Percentiles rank a stretch among this genome's conserved stretches.
These are phyloP conservation scores for Plasmodium falciparum DNA, from an alignment of 169 alveolate genomes.

Conservation along the genomic window DNA sequence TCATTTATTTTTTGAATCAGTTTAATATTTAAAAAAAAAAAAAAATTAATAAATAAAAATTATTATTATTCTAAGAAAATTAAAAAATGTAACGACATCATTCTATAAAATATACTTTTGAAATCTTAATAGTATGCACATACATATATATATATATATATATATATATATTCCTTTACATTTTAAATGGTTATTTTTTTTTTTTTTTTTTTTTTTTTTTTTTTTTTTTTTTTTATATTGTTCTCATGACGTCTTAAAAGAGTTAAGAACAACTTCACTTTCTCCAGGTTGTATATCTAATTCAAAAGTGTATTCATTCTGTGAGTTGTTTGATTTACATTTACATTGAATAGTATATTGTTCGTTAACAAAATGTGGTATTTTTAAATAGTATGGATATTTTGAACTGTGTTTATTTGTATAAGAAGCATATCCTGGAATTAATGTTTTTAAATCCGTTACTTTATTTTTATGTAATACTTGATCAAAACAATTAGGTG, in stretches of 20 bases:
- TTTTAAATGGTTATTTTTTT: not conserved
- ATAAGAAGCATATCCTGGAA: conserved; percentile 58
- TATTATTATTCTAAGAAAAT: no score
- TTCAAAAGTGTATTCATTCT: conserved; percentile 26
- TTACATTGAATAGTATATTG: conserved; percentile 40
- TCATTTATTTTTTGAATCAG: no score
- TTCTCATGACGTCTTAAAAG: not conserved
- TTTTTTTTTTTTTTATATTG: not conserved
- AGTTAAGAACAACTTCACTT: conserved; percentile 19
- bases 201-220: not conserved
- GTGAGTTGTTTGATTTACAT: conserved; percentile 16
- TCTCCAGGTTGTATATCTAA: conserved; percentile 40
- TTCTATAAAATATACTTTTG: no score
- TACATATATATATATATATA: no score
- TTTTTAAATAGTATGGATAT: conserved; percentile 30
- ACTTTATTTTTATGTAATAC: not conserved
- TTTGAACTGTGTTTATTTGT: not conserved
- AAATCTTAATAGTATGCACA: no score
- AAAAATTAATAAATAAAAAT: no score
- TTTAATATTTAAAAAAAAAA: no score
- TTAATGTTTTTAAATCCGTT: conserved; percentile 25
- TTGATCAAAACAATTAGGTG: conserved; percentile 35
- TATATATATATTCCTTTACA: not conserved
- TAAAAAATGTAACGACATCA: no score
- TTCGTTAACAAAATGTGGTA: conserved; percentile 47